These are phyloP conservation scores for Plasmodiophora brassicae DNA, from an alignment of 208 protist genomes.

Conservation along the genomic window DNA sequence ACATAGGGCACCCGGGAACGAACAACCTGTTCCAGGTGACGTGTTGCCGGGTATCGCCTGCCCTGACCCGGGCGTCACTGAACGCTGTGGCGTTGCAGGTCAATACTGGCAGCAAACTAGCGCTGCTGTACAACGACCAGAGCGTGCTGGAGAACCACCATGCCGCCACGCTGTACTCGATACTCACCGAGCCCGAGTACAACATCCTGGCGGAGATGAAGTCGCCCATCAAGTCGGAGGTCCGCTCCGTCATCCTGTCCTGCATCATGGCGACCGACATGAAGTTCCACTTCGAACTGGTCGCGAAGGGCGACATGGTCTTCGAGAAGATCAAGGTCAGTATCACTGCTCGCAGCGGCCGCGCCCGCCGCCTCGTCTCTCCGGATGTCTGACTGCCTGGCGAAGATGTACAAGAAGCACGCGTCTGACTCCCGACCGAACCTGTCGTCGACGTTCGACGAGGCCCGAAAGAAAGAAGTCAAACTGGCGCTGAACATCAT, in stretches of 20 bases:
- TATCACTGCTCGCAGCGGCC: too few species aligned
- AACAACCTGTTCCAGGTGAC: conserved; percentile 91
- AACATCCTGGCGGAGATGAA: conserved; percentile 45
- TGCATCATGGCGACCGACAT: conserved; percentile 64
- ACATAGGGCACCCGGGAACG: conserved; percentile 89
- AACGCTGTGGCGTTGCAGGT: not conserved
- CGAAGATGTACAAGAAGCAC: conserved; percentile 21
- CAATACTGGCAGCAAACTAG: conserved; percentile 53
- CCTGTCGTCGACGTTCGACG: not conserved
- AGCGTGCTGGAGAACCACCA: conserved; percentile 65
- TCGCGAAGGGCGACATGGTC: conserved; percentile 26
- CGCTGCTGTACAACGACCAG: conserved; percentile 67
- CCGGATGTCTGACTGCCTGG: too few species aligned
- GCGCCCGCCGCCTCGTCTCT: not conserved
- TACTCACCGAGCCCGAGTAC: conserved; percentile 38
- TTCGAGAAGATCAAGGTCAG: not conserved
- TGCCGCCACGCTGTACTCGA: conserved; percentile 22
- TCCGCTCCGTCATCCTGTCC: conserved; percentile 47
- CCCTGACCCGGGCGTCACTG: too few species aligned
- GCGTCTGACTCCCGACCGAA: not conserved
- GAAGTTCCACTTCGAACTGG: conserved; percentile 52
- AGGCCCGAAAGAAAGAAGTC: conserved; percentile 17
- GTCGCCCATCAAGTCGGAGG: conserved; percentile 28
- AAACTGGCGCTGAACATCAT: conserved; percentile 9
- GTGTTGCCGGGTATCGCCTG: conserved; percentile 71